phyloP scores from a whole-genome alignment of 164 flowering plant genomes.

The Paratinospora sagittata region DNA sequence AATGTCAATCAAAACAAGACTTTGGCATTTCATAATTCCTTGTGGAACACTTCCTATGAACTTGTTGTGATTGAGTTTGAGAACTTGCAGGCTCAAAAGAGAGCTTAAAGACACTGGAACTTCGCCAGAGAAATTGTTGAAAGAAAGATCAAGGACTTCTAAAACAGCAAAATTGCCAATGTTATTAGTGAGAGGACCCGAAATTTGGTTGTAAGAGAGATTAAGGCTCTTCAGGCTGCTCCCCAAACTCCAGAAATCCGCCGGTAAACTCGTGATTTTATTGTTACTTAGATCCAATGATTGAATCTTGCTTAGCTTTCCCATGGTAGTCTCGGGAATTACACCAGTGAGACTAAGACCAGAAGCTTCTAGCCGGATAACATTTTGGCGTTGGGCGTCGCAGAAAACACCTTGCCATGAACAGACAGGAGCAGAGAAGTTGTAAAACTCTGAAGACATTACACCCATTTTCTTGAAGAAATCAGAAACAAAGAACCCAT shows the following conservation, averaged over 20 bases:
- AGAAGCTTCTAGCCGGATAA: constrained; percentile 38
- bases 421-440: constrained; percentile 53
- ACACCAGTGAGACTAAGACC: constrained; percentile 63
- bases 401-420: constrained; percentile 66
- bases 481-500: constrained; percentile 59
- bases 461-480: constrained; percentile 62
- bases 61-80: constrained; percentile 46
- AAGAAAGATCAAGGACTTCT: constrained; percentile 57
- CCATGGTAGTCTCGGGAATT: constrained; percentile 81
- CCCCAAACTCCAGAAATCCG: constrained; percentile 79
- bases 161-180: constrained; percentile 69
- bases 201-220: constrained; percentile 58
- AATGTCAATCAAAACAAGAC: constrained; percentile 50
- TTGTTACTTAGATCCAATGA: constrained; percentile 74
- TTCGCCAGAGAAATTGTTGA: constrained; percentile 51
- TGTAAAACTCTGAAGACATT: constrained; percentile 24
- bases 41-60: constrained; percentile 45
- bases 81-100: constrained; percentile 37
- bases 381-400: constrained; percentile 37
- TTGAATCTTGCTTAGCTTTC: constrained; percentile 62
- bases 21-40: constrained; percentile 41
- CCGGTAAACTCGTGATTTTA: constrained; percentile 55
- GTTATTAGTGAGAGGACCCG: constrained; percentile 53
- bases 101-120: constrained; percentile 60
- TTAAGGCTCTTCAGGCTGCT: constrained; percentile 46